These are phyloP conservation scores for Dactylonectria estremocensis DNA, from an alignment of 2,329 filamentous ascomycete species.

Conservation along the genomic window DNA sequence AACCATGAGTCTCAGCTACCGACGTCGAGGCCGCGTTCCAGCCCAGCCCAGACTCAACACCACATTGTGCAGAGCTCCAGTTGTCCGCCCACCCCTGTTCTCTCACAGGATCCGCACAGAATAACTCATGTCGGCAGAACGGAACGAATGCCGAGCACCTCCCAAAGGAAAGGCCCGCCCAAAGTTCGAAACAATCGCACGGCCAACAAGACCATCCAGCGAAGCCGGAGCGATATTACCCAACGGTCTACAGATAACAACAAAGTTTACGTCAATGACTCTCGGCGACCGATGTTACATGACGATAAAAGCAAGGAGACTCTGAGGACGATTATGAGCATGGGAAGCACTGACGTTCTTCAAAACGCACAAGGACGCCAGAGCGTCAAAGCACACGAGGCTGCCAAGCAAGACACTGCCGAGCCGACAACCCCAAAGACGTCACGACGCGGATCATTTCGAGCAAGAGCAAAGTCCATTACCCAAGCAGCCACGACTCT, in stretches of 20 bases:
- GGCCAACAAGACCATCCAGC: conserved; percentile 46
- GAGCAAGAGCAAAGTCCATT: conserved; percentile 24
- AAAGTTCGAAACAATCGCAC: conserved; percentile 34
- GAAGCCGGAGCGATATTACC: conserved; percentile 41
- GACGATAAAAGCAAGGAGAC: conserved; percentile 63
- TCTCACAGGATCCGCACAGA: not conserved
- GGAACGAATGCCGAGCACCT: conserved; percentile 36
- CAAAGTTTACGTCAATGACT: conserved; percentile 47
- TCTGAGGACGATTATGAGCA: conserved; percentile 66
- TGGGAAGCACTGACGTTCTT: conserved; percentile 60
- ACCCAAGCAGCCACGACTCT: conserved; percentile 37
- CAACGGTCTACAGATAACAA: conserved; percentile 17
- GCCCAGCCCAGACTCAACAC: conserved; percentile 17
- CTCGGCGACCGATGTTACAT: conserved; percentile 56
- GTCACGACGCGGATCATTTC: conserved; percentile 34
- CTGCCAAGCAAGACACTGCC: not conserved
- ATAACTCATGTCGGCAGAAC: conserved; percentile 31
- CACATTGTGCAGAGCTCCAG: not conserved
- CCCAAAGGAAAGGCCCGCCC: conserved; percentile 40
- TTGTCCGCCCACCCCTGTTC: conserved; percentile 1
- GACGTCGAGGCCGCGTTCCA: conserved; percentile 24
- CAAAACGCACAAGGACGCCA: conserved; percentile 24
- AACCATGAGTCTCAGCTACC: conserved; percentile 37
- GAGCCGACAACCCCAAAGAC: conserved; percentile 25
- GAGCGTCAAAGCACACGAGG: conserved; percentile 7